Conservation (phyloP, 2,329 filamentous ascomycete genomes). For the Xylaria sp. region DNA sequence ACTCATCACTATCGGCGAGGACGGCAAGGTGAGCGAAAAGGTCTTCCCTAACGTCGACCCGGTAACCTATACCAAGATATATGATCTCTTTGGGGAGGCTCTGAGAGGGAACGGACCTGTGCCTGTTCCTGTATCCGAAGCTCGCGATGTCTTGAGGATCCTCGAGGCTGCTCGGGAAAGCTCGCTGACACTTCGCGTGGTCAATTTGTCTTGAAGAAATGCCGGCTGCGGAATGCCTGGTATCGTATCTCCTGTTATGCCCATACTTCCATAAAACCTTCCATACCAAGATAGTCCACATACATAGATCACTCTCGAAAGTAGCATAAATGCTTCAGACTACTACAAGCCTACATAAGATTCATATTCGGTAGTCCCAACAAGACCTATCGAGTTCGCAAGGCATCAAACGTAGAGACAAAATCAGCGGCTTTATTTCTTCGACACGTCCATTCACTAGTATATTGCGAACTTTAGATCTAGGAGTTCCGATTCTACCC, state of each 20-base stretch:
- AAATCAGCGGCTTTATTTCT: too few relatives aligned
- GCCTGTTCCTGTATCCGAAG: slow-evolving; percentile 63
- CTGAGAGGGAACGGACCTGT: slow-evolving; percentile 60
- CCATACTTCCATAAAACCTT: background rate
- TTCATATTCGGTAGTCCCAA: too few relatives aligned
- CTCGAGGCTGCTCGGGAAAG: slow-evolving; percentile 64
- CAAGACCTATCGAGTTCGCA: too few relatives aligned
- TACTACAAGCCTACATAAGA: too few relatives aligned
- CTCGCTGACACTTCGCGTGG: slow-evolving; percentile 58
- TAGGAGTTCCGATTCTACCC: too few relatives aligned
- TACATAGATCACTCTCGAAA: background rate
- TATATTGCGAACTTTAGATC: too few relatives aligned
- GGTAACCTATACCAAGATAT: slow-evolving; percentile 74
- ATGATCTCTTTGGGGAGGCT: slow-evolving; percentile 62
- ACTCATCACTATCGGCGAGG: slow-evolving; percentile 64
- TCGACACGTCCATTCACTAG: too few relatives aligned
- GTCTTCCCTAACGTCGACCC: slow-evolving; percentile 68
- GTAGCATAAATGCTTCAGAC: background rate
- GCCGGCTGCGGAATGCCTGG: background rate
- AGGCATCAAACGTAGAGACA: too few relatives aligned
- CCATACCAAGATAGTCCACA: background rate
- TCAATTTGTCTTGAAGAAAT: slow-evolving; percentile 48
- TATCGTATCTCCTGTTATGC: too few relatives aligned
- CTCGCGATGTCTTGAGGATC: slow-evolving; percentile 62
- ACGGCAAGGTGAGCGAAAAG: slow-evolving; percentile 61